Evolutionary conservation across 768 basidiomycete species (phyloP).

Genomic region (Lentinula sp.): DNA sequence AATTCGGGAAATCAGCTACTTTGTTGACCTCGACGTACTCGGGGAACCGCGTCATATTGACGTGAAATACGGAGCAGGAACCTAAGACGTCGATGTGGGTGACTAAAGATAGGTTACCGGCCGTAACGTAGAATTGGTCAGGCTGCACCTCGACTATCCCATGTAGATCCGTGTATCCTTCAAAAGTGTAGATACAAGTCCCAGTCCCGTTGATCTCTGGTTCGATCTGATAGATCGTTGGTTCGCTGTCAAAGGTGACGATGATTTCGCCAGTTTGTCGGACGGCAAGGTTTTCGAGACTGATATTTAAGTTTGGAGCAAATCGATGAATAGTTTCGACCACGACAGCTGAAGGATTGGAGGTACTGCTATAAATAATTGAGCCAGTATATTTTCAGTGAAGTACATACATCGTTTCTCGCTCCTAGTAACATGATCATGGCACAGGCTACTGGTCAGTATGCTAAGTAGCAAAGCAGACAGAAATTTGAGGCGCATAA

Average conservation of each 20-base stretch:
- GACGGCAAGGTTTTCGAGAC: constrained; percentile 1
- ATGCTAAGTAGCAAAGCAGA: too few relatives aligned
- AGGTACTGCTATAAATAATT: too few relatives aligned
- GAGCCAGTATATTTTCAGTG: too few relatives aligned
- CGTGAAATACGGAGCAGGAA: background rate
- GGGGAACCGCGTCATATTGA: background rate
- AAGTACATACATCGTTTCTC: too few relatives aligned
- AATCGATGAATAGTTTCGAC: background rate
- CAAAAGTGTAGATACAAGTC: background rate
- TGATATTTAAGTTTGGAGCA: background rate
- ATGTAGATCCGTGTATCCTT: background rate
- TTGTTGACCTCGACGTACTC: background rate
- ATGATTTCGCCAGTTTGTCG: background rate
- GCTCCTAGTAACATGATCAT: too few relatives aligned
- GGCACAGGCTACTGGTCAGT: too few relatives aligned
- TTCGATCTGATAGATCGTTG: background rate
- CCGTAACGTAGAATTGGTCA: background rate
- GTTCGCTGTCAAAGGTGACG: background rate
- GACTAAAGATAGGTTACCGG: background rate
- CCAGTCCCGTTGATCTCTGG: background rate
- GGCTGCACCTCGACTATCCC: background rate
- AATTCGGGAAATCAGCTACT: background rate
- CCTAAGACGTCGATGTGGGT: constrained; percentile 1
- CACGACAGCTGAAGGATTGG: background rate
- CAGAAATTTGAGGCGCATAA: too few relatives aligned